Evolutionary conservation across 345 rosid genomes (phyloP), one percentile per base, ranked within the genome.

Genomic region (Gossypioides kirkii): DNA sequence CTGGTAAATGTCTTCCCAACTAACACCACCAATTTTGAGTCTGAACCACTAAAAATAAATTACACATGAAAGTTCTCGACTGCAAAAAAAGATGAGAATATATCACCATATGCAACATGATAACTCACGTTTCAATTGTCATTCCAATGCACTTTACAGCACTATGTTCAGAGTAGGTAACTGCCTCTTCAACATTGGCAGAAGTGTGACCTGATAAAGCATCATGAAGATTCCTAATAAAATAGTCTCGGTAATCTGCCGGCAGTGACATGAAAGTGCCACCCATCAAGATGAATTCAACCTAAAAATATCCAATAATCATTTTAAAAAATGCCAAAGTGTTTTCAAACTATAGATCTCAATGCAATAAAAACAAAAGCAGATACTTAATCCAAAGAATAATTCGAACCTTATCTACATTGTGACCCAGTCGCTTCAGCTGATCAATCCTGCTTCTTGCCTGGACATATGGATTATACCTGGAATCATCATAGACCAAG

Each of bases 401-500:
- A 63, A 18, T 18, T 45, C 80, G 41, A 73, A 91, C 98, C 98
- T 96, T 96, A 67, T 96, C 98, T 14, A 91, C 99, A 74, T 98
- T 90, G 82, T 96, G 99, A 75, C 99, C 99, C 87, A 96, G 80
- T 63, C 98, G 84, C 84, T 96, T 96, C 80, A 93, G 96, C 87
- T 96, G 98, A 85, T 96, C 99, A 70, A 96, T 91, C 90, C 99
- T 89, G 87, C 97, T 82, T 76, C 99, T 86, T 46, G 98, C 99
- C 79, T 96, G 99, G 66, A 93, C 98, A 79, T 92, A 96, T 11
- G 99, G 98, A 77, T 91, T 91, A 78, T 93, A 96, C 83, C 99
- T 92, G 84, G 17, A 20, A 75, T 50, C 67, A 80, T 42, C 69
- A 74, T 68, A 68, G 3, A 68, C 38, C 71, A 74, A 42, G 38